These are phyloP conservation scores for Amauroascus verrucosus DNA, from an alignment of 2,329 filamentous ascomycete species.

Conservation along the genomic window DNA sequence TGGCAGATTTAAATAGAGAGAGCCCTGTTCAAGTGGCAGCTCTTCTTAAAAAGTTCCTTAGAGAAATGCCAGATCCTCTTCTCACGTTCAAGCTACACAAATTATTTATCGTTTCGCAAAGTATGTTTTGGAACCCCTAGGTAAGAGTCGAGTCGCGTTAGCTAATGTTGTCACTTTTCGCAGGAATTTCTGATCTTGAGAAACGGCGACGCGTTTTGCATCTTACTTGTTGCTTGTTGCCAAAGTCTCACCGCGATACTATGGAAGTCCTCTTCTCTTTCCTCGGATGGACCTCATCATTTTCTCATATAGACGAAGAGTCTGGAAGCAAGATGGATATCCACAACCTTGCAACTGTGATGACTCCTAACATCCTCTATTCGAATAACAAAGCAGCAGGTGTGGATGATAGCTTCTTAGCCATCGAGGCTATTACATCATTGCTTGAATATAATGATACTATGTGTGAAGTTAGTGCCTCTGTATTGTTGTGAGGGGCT, in stretches of 20 bases:
- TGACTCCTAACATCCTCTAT: constrained; percentile 88
- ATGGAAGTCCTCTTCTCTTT: constrained; percentile 94
- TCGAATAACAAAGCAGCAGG: constrained; percentile 43
- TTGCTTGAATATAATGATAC: constrained; percentile 89
- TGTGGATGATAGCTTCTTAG: constrained; percentile 81
- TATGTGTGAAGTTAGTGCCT: constrained; percentile 70
- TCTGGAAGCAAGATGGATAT: constrained; percentile 98
- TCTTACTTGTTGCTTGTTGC: constrained; percentile 80
- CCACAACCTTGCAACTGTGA: constrained; percentile 92
- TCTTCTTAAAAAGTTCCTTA: constrained; percentile 85
- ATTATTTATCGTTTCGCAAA: constrained; percentile 81
- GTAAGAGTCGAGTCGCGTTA: neutral
- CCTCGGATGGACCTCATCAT: constrained; percentile 93
- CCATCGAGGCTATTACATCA: constrained; percentile 84
- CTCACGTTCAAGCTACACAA: constrained; percentile 91
- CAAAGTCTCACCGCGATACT: constrained; percentile 83
- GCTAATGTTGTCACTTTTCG: constrained; percentile 6
- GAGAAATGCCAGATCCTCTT: constrained; percentile 86
- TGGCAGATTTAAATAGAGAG: constrained; percentile 76
- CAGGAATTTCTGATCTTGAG: constrained; percentile 67
- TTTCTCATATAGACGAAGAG: constrained; percentile 94
- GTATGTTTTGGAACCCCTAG: constrained; percentile 34
- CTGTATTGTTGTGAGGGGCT: neutral
- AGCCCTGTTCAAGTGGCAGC: constrained; percentile 90
- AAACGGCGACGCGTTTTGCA: constrained; percentile 78